Evolutionary conservation across 2,329 filamentous ascomycete genomes (phyloP).

Genomic region (Pseudogymnoascus sp.): DNA sequence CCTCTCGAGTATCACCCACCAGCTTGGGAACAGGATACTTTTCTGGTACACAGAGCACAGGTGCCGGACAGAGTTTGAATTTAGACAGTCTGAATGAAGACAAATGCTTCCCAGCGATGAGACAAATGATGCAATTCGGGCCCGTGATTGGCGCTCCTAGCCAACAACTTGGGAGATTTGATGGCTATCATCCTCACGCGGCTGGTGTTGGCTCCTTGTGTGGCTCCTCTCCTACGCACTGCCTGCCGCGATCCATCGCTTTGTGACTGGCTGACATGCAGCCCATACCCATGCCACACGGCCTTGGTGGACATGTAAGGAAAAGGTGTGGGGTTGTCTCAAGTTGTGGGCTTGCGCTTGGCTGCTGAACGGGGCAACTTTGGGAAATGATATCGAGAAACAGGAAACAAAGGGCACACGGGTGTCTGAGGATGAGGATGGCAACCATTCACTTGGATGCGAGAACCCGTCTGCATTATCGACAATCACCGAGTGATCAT

Average conservation of each 20-base stretch:
- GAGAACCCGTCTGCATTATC: background rate
- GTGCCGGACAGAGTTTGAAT: background rate
- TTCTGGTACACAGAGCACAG: background rate
- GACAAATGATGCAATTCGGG: background rate
- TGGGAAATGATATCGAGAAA: slow-evolving; percentile 4
- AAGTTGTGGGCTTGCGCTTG: slow-evolving; percentile 1
- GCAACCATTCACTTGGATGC: background rate
- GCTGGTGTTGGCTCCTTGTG: background rate
- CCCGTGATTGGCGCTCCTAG: background rate
- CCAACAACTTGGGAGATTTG: background rate
- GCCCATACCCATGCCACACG: background rate
- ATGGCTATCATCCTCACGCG: background rate
- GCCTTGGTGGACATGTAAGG: slow-evolving; percentile 3
- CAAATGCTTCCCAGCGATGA: background rate
- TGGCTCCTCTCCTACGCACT: background rate
- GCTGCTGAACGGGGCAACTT: background rate
- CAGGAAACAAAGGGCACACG: background rate
- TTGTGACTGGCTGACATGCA: background rate
- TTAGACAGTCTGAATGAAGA: background rate
- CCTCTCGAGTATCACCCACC: background rate
- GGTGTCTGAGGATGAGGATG: background rate
- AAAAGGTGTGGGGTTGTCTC: background rate
- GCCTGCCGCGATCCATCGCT: background rate
- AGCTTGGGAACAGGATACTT: background rate
- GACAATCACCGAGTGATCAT: background rate